A percentile compares a stretch with the other conserved stretches of the same genome.
These are phyloP conservation scores for Phoma sp. DNA, from an alignment of 2,329 filamentous ascomycete species.

Conservation along the genomic window DNA sequence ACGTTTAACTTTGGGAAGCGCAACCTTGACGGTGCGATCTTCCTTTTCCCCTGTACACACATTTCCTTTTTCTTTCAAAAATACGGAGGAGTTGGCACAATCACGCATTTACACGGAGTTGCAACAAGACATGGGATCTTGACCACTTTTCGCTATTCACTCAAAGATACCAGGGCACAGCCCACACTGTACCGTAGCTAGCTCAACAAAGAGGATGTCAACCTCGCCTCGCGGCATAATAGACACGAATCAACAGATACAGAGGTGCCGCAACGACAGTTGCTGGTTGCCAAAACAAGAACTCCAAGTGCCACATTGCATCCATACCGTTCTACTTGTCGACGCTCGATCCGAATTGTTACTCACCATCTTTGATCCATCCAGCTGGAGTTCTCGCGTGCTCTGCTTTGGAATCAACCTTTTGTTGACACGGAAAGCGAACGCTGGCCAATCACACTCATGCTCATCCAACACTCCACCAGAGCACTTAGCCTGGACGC, in stretches of 20 bases:
- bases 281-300: slow-evolving; percentile 20
- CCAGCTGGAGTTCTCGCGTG: slow-evolving; percentile 7
- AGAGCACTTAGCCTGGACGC: slow-evolving; percentile 1
- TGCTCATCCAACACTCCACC: slow-evolving; percentile 16
- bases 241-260: slow-evolving; percentile 26
- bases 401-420: slow-evolving; percentile 1
- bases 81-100: slow-evolving; percentile 11
- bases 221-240: slow-evolving; percentile 19
- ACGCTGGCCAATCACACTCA: slow-evolving; percentile 24
- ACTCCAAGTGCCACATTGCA: background rate
- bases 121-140: slow-evolving; percentile 19
- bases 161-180: slow-evolving; percentile 49
- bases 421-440: background rate
- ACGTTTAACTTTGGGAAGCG: slow-evolving; percentile 38
- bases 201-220: slow-evolving; percentile 27
- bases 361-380: background rate
- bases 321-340: background rate
- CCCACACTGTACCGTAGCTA: slow-evolving; percentile 45
- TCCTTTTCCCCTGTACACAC: slow-evolving; percentile 25
- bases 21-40: slow-evolving; percentile 43
- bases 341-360: background rate
- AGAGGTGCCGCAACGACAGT: slow-evolving; percentile 20
- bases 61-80: slow-evolving; percentile 18
- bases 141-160: slow-evolving; percentile 33
- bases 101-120: slow-evolving; percentile 33